Percentiles rank a stretch among this genome's conserved stretches.
Conservation (phyloP, 257 asterid species). For the Solanum chmielewskii region DNA sequence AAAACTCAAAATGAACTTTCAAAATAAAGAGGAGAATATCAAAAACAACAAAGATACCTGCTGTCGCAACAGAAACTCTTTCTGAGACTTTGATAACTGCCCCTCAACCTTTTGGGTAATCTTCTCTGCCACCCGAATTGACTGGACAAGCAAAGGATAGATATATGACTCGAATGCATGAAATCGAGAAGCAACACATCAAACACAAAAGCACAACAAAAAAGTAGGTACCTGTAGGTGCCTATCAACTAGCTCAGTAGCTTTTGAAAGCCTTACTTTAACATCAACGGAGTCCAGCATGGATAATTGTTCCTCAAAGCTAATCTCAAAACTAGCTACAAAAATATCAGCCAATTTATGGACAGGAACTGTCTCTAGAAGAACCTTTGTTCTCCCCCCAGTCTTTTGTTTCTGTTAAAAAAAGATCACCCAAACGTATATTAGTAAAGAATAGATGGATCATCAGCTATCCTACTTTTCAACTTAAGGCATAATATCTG, state of each 20-base stretch:
- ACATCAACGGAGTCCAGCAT: conserved; percentile 97
- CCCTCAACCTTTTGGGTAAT: conserved; percentile 98
- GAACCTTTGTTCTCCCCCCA: conserved; percentile 86
- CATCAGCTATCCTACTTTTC: not conserved
- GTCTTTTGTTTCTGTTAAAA: conserved; percentile 82
- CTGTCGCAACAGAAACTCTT: conserved; percentile 96
- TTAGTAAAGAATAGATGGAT: not conserved
- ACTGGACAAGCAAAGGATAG: conserved; percentile 38
- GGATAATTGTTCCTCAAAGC: conserved; percentile 92
- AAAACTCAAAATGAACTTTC: not conserved
- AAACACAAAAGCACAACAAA: conserved; percentile 6
- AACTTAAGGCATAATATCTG: not conserved
- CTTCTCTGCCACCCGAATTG: conserved; percentile 97
- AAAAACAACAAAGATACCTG: conserved; percentile 48
- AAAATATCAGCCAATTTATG: conserved; percentile 97
- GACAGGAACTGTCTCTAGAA: conserved; percentile 94
- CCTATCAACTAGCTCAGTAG: conserved; percentile 92
- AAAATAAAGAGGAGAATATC: not conserved
- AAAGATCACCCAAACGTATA: not conserved
- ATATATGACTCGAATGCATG: conserved; percentile 2
- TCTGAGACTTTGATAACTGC: conserved; percentile 96
- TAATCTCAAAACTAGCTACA: conserved; percentile 96
- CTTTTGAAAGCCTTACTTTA: conserved; percentile 87
- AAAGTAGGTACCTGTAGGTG: conserved; percentile 71
- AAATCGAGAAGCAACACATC: conserved; percentile 2